Evolutionary conservation across 768 basidiomycete genomes (phyloP), one percentile per base, ranked within the genome.

Genomic region (Tricholoma matsutake): DNA sequence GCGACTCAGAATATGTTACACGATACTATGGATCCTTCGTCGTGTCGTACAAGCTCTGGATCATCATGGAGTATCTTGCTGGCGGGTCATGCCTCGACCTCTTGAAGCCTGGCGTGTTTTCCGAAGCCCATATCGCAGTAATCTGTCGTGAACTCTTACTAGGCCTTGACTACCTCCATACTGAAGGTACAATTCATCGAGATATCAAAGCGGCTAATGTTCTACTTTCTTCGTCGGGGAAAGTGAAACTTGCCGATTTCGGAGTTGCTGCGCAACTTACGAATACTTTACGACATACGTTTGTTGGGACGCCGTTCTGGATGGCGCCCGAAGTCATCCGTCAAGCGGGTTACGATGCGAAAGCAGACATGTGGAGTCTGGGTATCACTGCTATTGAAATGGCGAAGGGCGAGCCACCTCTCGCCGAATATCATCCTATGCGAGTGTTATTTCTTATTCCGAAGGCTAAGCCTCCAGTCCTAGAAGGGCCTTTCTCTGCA

Each of bases 121-220:
- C 89, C 13, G 97, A 99, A 75, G 83, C 86, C 0, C 96, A 98
- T 69, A 98, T 98, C 65, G 95, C 97, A 6, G 89, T 97, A 65
- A 85, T 98, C 63, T 94, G 93, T 68, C 91, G 93, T 55, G 96
- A 99, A 71, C 86, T 98, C 1, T 82, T 99, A 25, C 78, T 91
- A 28, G 97, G 97, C 22, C 86, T 99, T 29, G 93, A 96, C 61
- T 99, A 99, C 72, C 86, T 98, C n/a, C 97, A 98, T 69, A 83
- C 84, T 16, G 93, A 98, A 71, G 89, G 92, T 57, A 98, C 96
- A 62, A 98, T 99, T 61, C 97, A 99, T 74, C 89, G 97, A 51
- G 97, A 99, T 69, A 98, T 99, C 82, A 99, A 99, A 72, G 97
- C 96, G 1, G 96, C 96, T 43, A 99, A 99, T 68, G 84, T 99